Evolutionary conservation across 345 rosid genomes (phyloP).

Genomic region (Salix brachista): DNA sequence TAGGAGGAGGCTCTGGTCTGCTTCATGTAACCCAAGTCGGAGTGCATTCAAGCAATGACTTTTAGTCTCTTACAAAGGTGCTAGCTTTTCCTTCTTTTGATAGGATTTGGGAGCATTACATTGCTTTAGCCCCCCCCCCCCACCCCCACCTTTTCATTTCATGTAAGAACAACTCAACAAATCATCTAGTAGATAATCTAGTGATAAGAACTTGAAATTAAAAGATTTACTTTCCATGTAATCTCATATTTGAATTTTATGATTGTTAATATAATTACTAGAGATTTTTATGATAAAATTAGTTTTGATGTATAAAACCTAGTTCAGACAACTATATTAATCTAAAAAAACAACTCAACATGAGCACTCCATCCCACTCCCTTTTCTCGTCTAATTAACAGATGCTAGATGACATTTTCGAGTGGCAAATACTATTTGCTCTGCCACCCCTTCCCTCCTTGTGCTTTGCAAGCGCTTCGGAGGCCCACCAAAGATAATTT

Average conservation of each 20-base stretch:
- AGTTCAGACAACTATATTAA: no score
- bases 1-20: constrained; percentile 2
- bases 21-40: constrained; percentile 30
- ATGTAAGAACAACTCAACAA: background rate
- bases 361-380: background rate
- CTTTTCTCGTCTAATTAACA: background rate
- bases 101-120: constrained; percentile 11
- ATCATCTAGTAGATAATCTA: no score
- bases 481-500: constrained; percentile 33
- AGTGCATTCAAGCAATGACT: constrained; percentile 47
- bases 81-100: constrained; percentile 30
- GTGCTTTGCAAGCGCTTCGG: constrained; percentile 8
- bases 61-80: constrained; percentile 34
- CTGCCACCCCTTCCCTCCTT: background rate
- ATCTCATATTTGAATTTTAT: no score
- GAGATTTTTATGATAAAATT: no score
- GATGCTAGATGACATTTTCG: background rate
- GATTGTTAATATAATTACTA: no score
- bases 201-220: no score
- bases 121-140: constrained; percentile 7
- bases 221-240: no score
- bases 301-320: no score
- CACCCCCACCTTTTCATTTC: constrained; percentile 19
- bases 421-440: background rate
- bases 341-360: background rate